Evolutionary conservation across 2,329 filamentous ascomycete genomes (phyloP).

Genomic region (Fusarium fujikuroi): DNA sequence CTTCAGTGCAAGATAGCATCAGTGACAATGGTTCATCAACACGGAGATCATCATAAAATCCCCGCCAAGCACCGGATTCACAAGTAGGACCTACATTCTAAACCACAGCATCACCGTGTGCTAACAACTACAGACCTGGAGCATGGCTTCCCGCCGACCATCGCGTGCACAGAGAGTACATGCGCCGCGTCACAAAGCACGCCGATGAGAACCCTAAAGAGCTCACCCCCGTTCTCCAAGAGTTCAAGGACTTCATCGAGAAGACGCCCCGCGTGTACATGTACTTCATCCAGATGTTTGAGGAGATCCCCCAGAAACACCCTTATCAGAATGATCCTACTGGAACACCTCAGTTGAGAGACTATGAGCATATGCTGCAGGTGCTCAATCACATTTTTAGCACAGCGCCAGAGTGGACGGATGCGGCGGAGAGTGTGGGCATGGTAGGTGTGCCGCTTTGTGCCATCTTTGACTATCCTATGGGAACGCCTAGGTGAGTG

Average conservation of each 20-base stretch:
- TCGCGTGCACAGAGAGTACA: conserved; percentile 70
- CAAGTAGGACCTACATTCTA: conserved; percentile 51
- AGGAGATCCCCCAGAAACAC: conserved; percentile 69
- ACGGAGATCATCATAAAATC: conserved; percentile 63
- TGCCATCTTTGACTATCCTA: conserved; percentile 66
- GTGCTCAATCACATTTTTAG: conserved; percentile 71
- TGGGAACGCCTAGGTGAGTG: conserved; percentile 62
- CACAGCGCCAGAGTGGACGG: conserved; percentile 63
- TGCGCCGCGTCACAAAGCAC: conserved; percentile 65
- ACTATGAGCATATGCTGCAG: conserved; percentile 73
- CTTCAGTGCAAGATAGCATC: neutral
- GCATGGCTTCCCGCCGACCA: conserved; percentile 73
- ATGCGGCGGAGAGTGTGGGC: conserved; percentile 61
- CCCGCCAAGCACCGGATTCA: conserved; percentile 58
- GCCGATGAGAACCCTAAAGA: conserved; percentile 62
- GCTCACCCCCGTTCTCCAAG: conserved; percentile 68
- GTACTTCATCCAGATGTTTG: conserved; percentile 75
- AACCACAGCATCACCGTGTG: neutral
- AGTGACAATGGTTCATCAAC: conserved; percentile 60
- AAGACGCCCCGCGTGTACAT: conserved; percentile 71
- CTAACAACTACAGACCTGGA: conserved; percentile 55
- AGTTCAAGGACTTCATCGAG: conserved; percentile 76
- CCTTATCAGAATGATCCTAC: conserved; percentile 71
- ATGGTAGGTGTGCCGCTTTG: conserved; percentile 66
- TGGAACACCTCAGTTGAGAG: conserved; percentile 69